A percentile compares a stretch with the other conserved stretches of the same genome.
Evolutionary conservation across 768 basidiomycete species (phyloP).

Genomic region (Rhodosporidiobolus odoratus): DNA sequence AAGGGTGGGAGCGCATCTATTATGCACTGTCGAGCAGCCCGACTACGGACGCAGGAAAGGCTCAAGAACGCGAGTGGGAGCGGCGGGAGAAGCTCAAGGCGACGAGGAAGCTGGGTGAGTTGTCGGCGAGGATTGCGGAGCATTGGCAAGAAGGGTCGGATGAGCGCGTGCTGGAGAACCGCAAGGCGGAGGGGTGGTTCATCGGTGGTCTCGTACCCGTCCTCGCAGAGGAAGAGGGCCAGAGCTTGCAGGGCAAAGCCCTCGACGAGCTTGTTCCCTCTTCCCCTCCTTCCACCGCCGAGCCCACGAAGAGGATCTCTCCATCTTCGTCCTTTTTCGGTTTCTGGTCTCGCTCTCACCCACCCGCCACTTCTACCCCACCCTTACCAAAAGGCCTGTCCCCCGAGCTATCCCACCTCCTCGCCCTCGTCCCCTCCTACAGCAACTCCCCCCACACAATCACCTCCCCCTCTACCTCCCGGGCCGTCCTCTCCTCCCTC

Average conservation of each 20-base stretch:
- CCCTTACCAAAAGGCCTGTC: not conserved
- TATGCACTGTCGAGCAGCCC: slow-evolving; percentile 9
- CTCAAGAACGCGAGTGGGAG: slow-evolving; percentile 12
- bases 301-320: slow-evolving; percentile 9
- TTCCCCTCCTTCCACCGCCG: not conserved
- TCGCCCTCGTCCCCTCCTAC: slow-evolving; percentile 5
- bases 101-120: slow-evolving; percentile 35
- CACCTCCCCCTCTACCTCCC: slow-evolving; percentile 18
- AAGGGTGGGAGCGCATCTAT: slow-evolving; percentile 38
- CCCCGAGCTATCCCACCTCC: slow-evolving; percentile 13
- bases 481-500: slow-evolving; percentile 29
- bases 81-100: slow-evolving; percentile 27
- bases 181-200: slow-evolving; percentile 23
- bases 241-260: not conserved
- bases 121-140: slow-evolving; percentile 27
- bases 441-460: slow-evolving; percentile 1
- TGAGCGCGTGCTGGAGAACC: slow-evolving; percentile 18
- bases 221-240: not conserved
- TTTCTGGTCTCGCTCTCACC: slow-evolving; percentile 37
- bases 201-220: slow-evolving; percentile 14
- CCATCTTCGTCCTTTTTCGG: slow-evolving; percentile 29
- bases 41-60: not conserved
- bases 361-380: not conserved
- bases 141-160: slow-evolving; percentile 13
- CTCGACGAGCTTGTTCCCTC: slow-evolving; percentile 9